These are phyloP conservation scores for Sporobolomyces pararoseus DNA, from an alignment of 768 basidiomycete species.

Conservation along the genomic window DNA sequence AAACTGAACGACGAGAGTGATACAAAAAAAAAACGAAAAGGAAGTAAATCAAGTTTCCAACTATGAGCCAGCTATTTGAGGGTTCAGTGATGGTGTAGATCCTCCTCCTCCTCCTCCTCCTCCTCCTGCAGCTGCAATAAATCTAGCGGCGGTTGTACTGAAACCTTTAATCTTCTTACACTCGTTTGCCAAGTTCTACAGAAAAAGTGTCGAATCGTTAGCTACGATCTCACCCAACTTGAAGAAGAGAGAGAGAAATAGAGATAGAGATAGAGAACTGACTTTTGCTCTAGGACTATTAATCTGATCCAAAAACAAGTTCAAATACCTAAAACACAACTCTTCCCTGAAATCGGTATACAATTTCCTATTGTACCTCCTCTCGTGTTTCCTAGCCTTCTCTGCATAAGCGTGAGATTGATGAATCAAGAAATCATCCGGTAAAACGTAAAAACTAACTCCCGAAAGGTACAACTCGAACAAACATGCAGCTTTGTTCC, in stretches of 20 bases:
- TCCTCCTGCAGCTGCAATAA: conserved; percentile 29
- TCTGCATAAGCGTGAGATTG: conserved; percentile 82
- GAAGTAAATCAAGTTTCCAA: too few relatives aligned
- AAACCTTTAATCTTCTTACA: conserved; percentile 48
- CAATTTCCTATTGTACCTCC: conserved; percentile 69
- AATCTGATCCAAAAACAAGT: conserved; percentile 58
- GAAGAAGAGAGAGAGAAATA: conserved; percentile 23
- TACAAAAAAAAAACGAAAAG: background rate
- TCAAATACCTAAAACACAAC: conserved; percentile 66
- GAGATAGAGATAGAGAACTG: background rate
- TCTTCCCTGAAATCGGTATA: conserved; percentile 77
- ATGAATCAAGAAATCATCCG: conserved; percentile 84
- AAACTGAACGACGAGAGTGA: background rate
- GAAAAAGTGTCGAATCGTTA: background rate
- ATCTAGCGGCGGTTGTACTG: conserved; percentile 33
- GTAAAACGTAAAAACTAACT: conserved; percentile 73
- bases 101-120: conserved; percentile 2
- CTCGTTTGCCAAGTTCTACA: conserved; percentile 44
- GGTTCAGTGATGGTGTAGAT: background rate
- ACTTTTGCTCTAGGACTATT: conserved; percentile 52
- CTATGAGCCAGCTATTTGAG: too few relatives aligned
- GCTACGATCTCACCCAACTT: background rate
- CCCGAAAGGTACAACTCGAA: conserved; percentile 88
- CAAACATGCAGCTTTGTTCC: conserved; percentile 86
- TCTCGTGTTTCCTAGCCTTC: conserved; percentile 66